Evolutionary conservation across 805 yeast genomes (phyloP).

Genomic region (Clavispora carvajalis): DNA sequence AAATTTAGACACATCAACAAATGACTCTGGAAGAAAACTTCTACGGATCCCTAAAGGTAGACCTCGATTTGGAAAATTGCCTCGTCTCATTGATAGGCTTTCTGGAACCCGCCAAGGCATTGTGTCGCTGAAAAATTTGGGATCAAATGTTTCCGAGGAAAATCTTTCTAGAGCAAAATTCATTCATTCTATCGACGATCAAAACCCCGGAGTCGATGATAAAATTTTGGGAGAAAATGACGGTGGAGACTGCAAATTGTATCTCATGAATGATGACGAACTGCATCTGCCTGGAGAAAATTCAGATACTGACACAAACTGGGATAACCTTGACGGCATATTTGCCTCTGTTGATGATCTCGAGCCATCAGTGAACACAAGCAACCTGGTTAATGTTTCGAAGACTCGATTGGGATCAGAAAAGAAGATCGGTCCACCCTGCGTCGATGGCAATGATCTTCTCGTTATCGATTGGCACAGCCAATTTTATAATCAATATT

Average conservation of each 20-base stretch:
- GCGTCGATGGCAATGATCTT: conserved; percentile 17
- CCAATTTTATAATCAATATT: conserved; percentile 45
- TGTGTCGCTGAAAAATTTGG: not conserved
- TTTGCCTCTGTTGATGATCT: conserved; percentile 9
- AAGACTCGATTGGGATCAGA: not conserved
- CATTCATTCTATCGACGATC: not conserved
- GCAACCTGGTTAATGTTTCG: not conserved
- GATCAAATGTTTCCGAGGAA: not conserved
- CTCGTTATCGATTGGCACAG: conserved; percentile 65
- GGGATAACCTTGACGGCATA: conserved; percentile 12
- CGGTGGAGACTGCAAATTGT: not conserved
- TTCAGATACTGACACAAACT: conserved; percentile 20
- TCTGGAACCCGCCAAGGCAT: conserved; percentile 10
- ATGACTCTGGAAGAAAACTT: conserved; percentile 2
- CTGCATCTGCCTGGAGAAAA: conserved; percentile 26
- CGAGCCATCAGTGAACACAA: conserved; percentile 1
- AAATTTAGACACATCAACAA: not conserved
- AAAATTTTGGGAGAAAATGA: not conserved
- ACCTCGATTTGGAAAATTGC: conserved; percentile 37
- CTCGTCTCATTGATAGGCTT: conserved; percentile 25
- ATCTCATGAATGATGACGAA: not conserved
- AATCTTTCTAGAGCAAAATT: not conserved
- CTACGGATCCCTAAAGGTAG: conserved; percentile 45
- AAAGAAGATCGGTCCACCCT: conserved; percentile 13
- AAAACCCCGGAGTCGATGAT: not conserved